phyloP scores from a whole-genome alignment of 495 filamentous ascomycete genomes.

The Emericellopsis terricola region DNA sequence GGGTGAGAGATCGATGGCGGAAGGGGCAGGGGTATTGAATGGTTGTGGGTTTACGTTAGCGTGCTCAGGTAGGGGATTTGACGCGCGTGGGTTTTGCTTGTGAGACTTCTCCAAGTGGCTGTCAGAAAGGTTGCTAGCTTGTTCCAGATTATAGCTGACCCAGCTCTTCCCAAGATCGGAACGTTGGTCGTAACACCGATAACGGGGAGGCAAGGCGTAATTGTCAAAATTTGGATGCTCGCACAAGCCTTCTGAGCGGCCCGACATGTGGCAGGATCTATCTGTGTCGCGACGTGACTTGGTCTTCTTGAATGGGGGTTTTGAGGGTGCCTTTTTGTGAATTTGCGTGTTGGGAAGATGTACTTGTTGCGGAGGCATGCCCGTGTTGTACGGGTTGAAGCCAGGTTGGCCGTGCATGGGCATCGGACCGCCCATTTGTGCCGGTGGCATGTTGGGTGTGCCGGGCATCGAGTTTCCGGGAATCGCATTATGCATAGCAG shows the following conservation, averaged over 20 bases:
- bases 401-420: slow-evolving; percentile 31
- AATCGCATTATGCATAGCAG: slow-evolving; percentile 38
- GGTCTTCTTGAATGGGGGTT: slow-evolving; percentile 17
- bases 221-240: too few relatives aligned
- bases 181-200: slow-evolving; percentile 13
- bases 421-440: slow-evolving; percentile 16
- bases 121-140: too few relatives aligned
- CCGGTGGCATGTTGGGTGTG: slow-evolving; percentile 48
- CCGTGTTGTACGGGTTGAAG: slow-evolving; percentile 53
- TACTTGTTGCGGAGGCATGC: too few relatives aligned
- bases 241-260: too few relatives aligned
- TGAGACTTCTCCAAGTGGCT: slow-evolving; percentile 4
- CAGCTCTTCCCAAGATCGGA: too few relatives aligned
- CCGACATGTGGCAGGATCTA: too few relatives aligned
- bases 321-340: slow-evolving; percentile 5
- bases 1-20: slow-evolving; percentile 47
- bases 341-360: slow-evolving; percentile 28
- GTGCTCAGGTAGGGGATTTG: slow-evolving; percentile 8
- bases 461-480: slow-evolving; percentile 49
- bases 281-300: slow-evolving; percentile 24
- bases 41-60: slow-evolving; percentile 6
- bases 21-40: too few relatives aligned
- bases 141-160: too few relatives aligned
- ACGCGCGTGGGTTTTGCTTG: slow-evolving; percentile 8
- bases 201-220: too few relatives aligned